phyloP scores from a whole-genome alignment of 257 asterid species.

The Solanum chmielewskii region DNA sequence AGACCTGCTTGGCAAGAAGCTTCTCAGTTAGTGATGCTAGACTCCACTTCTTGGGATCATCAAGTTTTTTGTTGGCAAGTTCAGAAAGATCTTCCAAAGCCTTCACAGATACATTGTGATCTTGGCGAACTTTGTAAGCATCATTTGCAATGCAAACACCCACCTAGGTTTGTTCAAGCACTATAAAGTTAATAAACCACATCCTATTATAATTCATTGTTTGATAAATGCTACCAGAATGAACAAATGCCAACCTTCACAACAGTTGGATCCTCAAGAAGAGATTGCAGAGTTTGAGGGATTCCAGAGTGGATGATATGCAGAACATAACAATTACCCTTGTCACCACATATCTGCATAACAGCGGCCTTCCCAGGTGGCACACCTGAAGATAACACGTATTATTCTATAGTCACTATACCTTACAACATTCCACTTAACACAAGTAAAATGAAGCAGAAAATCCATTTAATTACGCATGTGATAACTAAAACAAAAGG shows the following conservation, averaged over 20 bases:
- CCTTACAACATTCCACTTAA: not conserved
- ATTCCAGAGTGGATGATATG: constrained; percentile 78
- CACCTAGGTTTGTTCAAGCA: constrained; percentile 41
- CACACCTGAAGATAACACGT: constrained; percentile 39
- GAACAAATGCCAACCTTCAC: constrained; percentile 40
- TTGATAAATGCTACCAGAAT: not conserved
- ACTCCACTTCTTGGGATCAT: constrained; percentile 66
- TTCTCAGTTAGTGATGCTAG: constrained; percentile 58
- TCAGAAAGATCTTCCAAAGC: constrained; percentile 54
- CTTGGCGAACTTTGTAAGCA: constrained; percentile 42
- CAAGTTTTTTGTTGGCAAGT: constrained; percentile 64
- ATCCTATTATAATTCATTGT: not conserved
- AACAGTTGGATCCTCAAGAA: constrained; percentile 59
- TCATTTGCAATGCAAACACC: constrained; percentile 67
- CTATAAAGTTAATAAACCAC: not conserved
- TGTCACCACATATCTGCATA: constrained; percentile 79
- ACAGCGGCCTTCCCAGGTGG: constrained; percentile 86
- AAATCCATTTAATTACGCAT: not conserved
- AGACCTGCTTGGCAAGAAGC: constrained; percentile 65
- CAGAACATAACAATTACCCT: constrained; percentile 49
- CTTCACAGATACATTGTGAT: constrained; percentile 48
- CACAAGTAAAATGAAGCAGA: not conserved
- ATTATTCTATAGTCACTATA: not conserved
- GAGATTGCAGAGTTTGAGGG: constrained; percentile 44
- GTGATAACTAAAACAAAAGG: not conserved